Conservation (phyloP, 345 rosid genomes). For the Lumnitzera racemosa region DNA sequence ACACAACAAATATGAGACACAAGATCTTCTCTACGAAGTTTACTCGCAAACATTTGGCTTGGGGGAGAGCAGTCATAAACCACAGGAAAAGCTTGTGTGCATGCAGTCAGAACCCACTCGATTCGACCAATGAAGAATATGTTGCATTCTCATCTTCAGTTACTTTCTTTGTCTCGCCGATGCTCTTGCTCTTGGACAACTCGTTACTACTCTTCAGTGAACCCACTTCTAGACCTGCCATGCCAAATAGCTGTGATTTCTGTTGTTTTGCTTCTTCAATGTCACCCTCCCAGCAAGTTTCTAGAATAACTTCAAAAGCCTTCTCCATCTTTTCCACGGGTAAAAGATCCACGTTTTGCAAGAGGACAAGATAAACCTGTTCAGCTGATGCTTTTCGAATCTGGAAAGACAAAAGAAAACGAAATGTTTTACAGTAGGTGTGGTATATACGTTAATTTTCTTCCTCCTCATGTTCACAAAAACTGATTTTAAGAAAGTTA, state of each 20-base stretch:
- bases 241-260: conserved; percentile 44
- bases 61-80: too few species aligned
- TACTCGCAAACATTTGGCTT: too few species aligned
- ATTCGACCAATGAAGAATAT: conserved; percentile 75
- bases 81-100: too few species aligned
- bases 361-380: conserved; percentile 63
- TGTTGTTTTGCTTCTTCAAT: conserved; percentile 37
- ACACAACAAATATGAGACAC: too few species aligned
- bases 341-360: conserved; percentile 55
- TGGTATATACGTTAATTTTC: too few species aligned
- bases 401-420: conserved; percentile 25
- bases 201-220: conserved; percentile 15
- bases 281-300: conserved; percentile 81
- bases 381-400: conserved; percentile 74
- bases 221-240: conserved; percentile 47
- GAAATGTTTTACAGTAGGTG: background rate
- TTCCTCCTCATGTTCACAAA: too few species aligned
- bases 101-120: conserved; percentile 57
- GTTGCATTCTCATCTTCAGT: conserved; percentile 76
- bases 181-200: conserved; percentile 15
- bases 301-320: conserved; percentile 52
- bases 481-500: too few species aligned
- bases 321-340: conserved; percentile 49
- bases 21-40: too few species aligned
- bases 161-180: conserved; percentile 9